phyloP scores from a whole-genome alignment of 1,139 yeast genomes.

The Taiozyma sp. region DNA sequence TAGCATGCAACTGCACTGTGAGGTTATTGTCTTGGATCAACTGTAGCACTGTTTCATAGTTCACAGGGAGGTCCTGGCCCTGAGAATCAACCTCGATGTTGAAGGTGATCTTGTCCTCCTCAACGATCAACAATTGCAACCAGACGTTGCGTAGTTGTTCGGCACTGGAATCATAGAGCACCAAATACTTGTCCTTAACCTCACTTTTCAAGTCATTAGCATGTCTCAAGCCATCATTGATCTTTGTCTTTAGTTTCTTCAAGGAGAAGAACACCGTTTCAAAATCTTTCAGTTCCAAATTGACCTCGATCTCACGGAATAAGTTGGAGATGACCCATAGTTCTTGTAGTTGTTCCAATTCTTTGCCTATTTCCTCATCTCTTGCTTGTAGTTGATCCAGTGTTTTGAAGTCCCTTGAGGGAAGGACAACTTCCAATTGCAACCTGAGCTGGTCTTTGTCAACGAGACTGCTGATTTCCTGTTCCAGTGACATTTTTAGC shows the following conservation, averaged over 20 bases:
- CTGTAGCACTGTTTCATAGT: conserved; percentile 10
- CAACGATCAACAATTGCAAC: conserved; percentile 9
- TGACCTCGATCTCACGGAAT: conserved; percentile 19
- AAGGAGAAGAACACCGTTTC: conserved; percentile 19
- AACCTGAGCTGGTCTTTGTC: conserved; percentile 6
- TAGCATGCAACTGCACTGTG: conserved; percentile 2
- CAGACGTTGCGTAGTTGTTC: conserved; percentile 9
- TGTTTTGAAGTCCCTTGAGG: conserved; percentile 7
- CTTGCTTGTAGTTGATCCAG: conserved; percentile 15
- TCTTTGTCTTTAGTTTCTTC: conserved; percentile 12
- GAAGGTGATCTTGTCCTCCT: conserved; percentile 7
- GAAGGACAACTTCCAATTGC: conserved; percentile 5
- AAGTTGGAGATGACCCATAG: conserved; percentile 20
- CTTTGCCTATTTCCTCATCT: conserved; percentile 13
- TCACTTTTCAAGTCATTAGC: conserved; percentile 4
- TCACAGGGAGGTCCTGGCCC: conserved; percentile 14
- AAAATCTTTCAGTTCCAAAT: conserved; percentile 19
- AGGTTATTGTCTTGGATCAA: conserved; percentile 7
- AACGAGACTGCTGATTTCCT: conserved; percentile 4
- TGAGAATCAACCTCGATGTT: conserved; percentile 15
- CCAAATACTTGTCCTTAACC: conserved; percentile 7
- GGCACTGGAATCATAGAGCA: conserved; percentile 7
- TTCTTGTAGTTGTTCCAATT: conserved; percentile 16
- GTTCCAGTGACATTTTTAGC: conserved; percentile 4
- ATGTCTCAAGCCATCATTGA: conserved; percentile 2